A percentile compares a stretch with the other conserved stretches of the same genome.
Evolutionary conservation across 345 rosid species (phyloP).

Genomic region (Citrus mangshanensis): DNA sequence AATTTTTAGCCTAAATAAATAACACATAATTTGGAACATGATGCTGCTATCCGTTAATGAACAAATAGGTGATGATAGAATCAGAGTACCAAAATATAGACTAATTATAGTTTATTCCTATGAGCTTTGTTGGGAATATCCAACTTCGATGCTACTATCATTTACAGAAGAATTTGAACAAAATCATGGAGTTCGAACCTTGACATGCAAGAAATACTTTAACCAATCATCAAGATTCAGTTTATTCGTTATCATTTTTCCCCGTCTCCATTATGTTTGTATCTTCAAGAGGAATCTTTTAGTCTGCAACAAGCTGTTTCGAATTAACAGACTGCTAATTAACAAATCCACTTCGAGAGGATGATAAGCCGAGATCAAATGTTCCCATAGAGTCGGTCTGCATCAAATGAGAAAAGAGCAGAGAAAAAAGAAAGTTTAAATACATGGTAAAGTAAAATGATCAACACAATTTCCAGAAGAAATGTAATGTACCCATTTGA

Average conservation of each 20-base stretch:
- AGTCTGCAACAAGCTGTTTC: background rate
- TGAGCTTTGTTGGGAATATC: too few species aligned
- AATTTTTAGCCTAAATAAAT: too few species aligned
- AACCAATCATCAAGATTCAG: background rate
- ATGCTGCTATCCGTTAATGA: background rate
- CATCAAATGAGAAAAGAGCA: slow-evolving; percentile 6
- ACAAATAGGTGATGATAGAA: background rate
- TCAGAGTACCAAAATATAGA: too few species aligned
- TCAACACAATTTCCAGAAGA: background rate
- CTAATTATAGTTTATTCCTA: too few species aligned
- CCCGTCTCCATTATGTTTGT: background rate
- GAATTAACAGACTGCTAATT: slow-evolving; percentile 19
- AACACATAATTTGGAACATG: background rate
- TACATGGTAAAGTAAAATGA: background rate
- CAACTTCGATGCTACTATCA: background rate
- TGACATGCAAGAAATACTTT: background rate
- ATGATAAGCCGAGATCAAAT: slow-evolving; percentile 73
- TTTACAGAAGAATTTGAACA: background rate
- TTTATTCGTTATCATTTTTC: background rate
- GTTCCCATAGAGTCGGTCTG: slow-evolving; percentile 87
- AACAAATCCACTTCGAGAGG: slow-evolving; percentile 36
- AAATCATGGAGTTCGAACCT: background rate
- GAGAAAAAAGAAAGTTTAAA: background rate
- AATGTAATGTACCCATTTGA: slow-evolving; percentile 72
- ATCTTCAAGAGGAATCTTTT: background rate